Evolutionary conservation across 139 green algal species (phyloP), one percentile per base, ranked within the genome.

Genomic region (Chlamydomonas sp.): DNA sequence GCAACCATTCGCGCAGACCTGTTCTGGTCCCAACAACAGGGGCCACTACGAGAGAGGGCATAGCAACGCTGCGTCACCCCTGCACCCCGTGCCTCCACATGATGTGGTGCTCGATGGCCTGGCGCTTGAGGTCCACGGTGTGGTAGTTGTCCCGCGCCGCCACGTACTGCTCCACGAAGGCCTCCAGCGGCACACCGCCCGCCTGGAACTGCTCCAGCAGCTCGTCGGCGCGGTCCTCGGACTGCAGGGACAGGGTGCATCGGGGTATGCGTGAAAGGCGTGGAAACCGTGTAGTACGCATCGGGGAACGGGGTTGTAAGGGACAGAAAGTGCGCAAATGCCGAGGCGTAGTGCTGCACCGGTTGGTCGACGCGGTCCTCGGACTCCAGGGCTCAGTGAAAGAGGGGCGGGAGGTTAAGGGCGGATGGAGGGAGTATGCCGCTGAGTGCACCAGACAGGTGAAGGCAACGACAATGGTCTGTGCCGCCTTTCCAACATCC

Each of bases 81-180:
- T 10, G 10, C 9, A 71, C 10, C 66, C 66, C 66, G 12, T 18
- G 10, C 66, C 9, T 10, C 66, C 66, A 71, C 66, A 77, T 1
- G 10, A 77, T 77, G 72, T 63, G 72, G 64, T 94, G 85, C 86
- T 95, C 87, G 5, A 92, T 92, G 15, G 93, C 92, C 75, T 96
- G 94, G 15, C 91, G 85, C 89, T 95, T 95, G 1, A 96, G 78
- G 78, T 96, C 93, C 3, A 93, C 67, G 58, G 80, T 63, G 88
- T 97, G 95, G 77, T 91, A 93, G 0, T 82, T 72, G 17, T 83
- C 90, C 31, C 94, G 91, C 18, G 81, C 67, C 69, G 88, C 78
- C 5, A 92, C 66, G 73, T 96, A 95, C 78, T 93, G 62, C 69
- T 93, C 83, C 69, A 94, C 83, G 83, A 96, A 96, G 8, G 91